Evolutionary conservation across 768 basidiomycete species (phyloP).

Genomic region (Lyophyllum semitale): DNA sequence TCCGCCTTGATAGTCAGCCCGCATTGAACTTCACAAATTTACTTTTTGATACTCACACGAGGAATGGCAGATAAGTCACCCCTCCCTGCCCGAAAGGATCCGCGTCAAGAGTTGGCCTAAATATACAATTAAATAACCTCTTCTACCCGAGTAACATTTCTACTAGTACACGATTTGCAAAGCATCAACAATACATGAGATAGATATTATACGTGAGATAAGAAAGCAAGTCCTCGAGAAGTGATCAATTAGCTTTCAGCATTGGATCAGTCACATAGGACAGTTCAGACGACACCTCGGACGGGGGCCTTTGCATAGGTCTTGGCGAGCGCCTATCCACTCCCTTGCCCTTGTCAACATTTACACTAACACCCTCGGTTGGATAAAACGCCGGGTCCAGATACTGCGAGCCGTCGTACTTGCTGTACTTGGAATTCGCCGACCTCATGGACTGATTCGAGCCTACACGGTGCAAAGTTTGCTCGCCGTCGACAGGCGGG

Average conservation of each 20-base stretch:
- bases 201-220: background rate
- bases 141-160: background rate
- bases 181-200: background rate
- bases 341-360: constrained; percentile 2
- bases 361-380: background rate
- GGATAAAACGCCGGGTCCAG: constrained; percentile 9
- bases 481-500: background rate
- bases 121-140: background rate
- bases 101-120: background rate
- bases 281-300: background rate
- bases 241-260: background rate
- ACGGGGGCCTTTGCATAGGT: background rate
- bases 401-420: constrained; percentile 8
- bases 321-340: background rate
- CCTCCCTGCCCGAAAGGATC: no score
- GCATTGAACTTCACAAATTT: no score
- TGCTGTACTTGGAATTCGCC: constrained; percentile 10
- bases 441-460: constrained; percentile 14
- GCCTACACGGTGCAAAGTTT: constrained; percentile 4
- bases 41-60: no score
- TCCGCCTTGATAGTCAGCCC: no score
- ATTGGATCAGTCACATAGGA: background rate
- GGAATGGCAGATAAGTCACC: no score
- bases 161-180: background rate
- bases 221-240: background rate